Conservation (phyloP, 2,329 filamentous ascomycete species). For the Myriosclerotinia scirpicola region DNA sequence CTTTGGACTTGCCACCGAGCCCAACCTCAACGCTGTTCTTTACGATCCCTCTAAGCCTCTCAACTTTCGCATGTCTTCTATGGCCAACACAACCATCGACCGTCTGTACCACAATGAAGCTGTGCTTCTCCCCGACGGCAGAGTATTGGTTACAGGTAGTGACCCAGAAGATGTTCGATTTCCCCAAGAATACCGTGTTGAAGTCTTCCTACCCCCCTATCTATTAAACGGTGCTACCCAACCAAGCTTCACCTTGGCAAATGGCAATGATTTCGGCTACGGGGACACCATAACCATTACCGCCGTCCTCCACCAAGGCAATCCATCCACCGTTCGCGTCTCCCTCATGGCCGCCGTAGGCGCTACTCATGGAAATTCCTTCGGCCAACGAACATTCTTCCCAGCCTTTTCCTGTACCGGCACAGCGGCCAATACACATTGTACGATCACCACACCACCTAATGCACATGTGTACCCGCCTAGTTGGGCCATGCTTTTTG, state of each 20-base stretch:
- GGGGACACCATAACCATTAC: slow-evolving; percentile 6
- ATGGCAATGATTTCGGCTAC: slow-evolving; percentile 32
- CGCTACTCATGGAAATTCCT: slow-evolving; percentile 16
- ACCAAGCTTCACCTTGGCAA: slow-evolving; percentile 52
- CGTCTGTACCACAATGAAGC: slow-evolving; percentile 66
- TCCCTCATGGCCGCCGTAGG: slow-evolving; percentile 22
- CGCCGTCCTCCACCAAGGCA: slow-evolving; percentile 8
- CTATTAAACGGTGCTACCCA: slow-evolving; percentile 51
- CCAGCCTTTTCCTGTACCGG: slow-evolving; percentile 14
- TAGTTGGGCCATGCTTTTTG: slow-evolving; percentile 64
- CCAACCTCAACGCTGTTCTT: slow-evolving; percentile 57
- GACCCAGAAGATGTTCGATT: slow-evolving; percentile 43
- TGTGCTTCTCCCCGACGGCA: slow-evolving; percentile 61
- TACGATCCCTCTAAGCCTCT: slow-evolving; percentile 59
- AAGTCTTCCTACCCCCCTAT: slow-evolving; percentile 65
- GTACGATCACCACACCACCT: slow-evolving; percentile 50
- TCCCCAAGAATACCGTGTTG: slow-evolving; percentile 56
- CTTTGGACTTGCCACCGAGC: slow-evolving; percentile 59
- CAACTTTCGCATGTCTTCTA: slow-evolving; percentile 57
- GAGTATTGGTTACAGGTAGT: slow-evolving; percentile 56
- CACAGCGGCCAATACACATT: neutral
- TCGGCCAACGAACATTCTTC: slow-evolving; percentile 16
- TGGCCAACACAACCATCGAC: slow-evolving; percentile 63
- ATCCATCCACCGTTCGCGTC: neutral
- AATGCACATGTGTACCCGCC: slow-evolving; percentile 56